A percentile compares a stretch with the other conserved stretches of the same genome.
Evolutionary conservation across 768 basidiomycete species (phyloP).

Genomic region (Auriculariales sp.): DNA sequence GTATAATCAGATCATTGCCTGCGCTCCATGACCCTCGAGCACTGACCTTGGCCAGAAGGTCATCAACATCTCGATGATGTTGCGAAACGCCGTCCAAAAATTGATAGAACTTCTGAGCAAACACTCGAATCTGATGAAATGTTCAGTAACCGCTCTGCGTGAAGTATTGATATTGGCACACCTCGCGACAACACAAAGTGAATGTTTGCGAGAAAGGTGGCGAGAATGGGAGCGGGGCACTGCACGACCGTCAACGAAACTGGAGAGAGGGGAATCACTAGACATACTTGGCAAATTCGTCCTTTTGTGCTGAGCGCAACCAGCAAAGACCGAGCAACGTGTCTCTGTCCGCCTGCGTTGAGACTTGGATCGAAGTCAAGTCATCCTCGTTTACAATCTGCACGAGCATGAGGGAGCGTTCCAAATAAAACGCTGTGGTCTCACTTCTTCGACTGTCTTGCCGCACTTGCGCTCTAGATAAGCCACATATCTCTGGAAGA

Average conservation of each 20-base stretch:
- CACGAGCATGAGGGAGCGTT: background rate
- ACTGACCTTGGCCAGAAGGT: slow-evolving; percentile 70
- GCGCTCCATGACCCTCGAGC: background rate
- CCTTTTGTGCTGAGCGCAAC: slow-evolving; percentile 55
- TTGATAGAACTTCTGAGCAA: slow-evolving; percentile 90
- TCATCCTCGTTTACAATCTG: slow-evolving; percentile 9
- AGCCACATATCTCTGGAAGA: slow-evolving; percentile 82
- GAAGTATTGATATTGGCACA: background rate
- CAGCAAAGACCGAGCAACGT: slow-evolving; percentile 71
- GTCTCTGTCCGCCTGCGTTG: slow-evolving; percentile 36
- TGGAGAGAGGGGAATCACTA: slow-evolving; percentile 9
- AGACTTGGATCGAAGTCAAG: background rate
- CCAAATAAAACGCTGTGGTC: no score
- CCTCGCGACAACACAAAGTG: background rate
- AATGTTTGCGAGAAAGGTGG: background rate
- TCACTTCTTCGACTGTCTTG: slow-evolving; percentile 64
- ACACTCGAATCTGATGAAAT: slow-evolving; percentile 52
- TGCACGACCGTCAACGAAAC: background rate
- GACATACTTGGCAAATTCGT: slow-evolving; percentile 38
- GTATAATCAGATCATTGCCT: background rate
- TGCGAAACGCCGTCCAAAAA: slow-evolving; percentile 93
- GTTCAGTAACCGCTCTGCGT: background rate
- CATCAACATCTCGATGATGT: slow-evolving; percentile 83
- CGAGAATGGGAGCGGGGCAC: background rate
- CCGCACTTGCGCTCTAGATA: slow-evolving; percentile 73